Percentiles rank a stretch among this genome's conserved stretches.
Evolutionary conservation across 352 stramenopile species (phyloP).

Genomic region (Peronospora destructor): DNA sequence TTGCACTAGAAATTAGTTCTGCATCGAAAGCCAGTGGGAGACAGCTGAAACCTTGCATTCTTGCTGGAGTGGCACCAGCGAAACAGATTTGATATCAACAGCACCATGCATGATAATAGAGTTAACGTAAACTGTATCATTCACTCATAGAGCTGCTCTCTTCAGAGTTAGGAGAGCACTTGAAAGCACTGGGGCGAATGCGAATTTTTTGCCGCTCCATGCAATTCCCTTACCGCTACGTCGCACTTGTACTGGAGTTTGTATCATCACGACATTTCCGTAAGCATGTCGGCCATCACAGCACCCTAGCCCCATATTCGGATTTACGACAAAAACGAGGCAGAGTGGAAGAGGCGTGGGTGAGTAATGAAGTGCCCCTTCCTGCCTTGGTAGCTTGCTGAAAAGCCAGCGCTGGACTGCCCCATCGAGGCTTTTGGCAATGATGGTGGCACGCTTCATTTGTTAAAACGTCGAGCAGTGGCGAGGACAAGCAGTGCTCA

Average conservation of each 20-base stretch:
- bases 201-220: neutral
- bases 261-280: conserved; percentile 1
- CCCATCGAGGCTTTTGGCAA: neutral
- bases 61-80: conserved; percentile 7
- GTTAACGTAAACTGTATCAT: neutral
- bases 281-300: no score
- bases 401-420: conserved; percentile 20
- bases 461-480: conserved; percentile 23
- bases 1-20: conserved; percentile 9
- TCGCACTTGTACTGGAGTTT: conserved; percentile 9
- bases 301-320: conserved; percentile 6
- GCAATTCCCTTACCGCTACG: conserved; percentile 4
- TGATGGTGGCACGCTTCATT: conserved; percentile 17
- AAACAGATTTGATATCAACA: conserved; percentile 4
- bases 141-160: neutral
- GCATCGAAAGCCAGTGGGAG: neutral
- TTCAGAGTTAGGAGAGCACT: conserved; percentile 9
- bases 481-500: conserved; percentile 6
- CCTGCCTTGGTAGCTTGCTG: conserved; percentile 6
- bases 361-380: conserved; percentile 14
- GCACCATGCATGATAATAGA: neutral
- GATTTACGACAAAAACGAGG: conserved; percentile 10
- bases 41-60: conserved; percentile 5
- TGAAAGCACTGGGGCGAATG: conserved; percentile 6
- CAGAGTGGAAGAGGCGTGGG: conserved; percentile 19